Evolutionary conservation across 768 basidiomycete genomes (phyloP), one percentile per base, ranked within the genome.

Genomic region (Tephrocybe sp.): DNA sequence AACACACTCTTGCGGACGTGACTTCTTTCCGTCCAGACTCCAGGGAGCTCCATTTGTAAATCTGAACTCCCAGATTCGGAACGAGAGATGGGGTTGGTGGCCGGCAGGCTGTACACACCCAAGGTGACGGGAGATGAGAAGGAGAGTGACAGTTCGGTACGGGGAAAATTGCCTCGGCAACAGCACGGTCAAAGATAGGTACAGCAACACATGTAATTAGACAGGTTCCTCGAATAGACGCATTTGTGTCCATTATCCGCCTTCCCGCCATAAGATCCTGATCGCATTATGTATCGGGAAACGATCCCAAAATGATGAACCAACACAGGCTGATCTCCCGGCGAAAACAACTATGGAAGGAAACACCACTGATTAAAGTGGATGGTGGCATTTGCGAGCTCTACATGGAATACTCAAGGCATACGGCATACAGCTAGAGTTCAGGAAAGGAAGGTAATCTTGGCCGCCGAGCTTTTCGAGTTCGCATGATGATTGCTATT

Each of bases 71-170:
- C 48, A 61, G 64, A 68, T 68, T 62, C 54, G 55, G 59, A 28
- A 53, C 48, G 54, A 67, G 60, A 68, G 64, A 67, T 69, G 59
- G 54, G 61, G 58, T 62, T 58, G 63, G 56, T 58, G 49, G 37
- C 54, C 56, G 59, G 59, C 58, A 60, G 54, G 65, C 62, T 60
- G 59, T 64, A 56, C 62, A 62, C 54, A 54, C 32, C 45, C 34
- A 45, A 54, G 53, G 48, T 54, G 52, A 59, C 57, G 60, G 60
- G 62, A 58, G 49, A 43, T 48, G 47, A 46, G 55, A 53, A 52
- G 25, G 45, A 59, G 15, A 48, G 45, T 61, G 59, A 61, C 60
- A 61, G 57, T 43, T 58, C 49, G 53, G 50, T 44, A 54, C 58
- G 24, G 50, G 53, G 33, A 59, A 63, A 60, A 64, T 63, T 59